phyloP scores from a whole-genome alignment of 805 yeast genomes.

The Myxozyma kluyveri region DNA sequence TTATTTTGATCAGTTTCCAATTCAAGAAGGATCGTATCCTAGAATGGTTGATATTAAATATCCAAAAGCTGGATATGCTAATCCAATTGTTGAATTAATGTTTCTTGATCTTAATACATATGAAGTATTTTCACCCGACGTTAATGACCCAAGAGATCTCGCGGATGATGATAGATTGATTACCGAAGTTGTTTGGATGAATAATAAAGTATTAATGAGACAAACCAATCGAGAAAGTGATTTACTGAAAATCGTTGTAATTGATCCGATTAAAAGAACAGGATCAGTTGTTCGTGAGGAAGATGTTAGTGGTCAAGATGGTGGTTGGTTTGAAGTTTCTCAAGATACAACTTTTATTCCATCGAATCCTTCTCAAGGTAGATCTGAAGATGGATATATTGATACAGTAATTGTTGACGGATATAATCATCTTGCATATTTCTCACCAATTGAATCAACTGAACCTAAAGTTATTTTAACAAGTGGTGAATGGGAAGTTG shows the following conservation, averaged over 20 bases:
- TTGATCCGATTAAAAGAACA: constrained; percentile 44
- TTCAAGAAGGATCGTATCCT: constrained; percentile 54
- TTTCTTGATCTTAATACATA: constrained; percentile 43
- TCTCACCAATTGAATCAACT: constrained; percentile 61
- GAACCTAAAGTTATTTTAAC: constrained; percentile 58
- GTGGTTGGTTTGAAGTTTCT: constrained; percentile 76
- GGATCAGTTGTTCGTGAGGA: constrained; percentile 50
- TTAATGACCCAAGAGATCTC: constrained; percentile 43
- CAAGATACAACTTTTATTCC: constrained; percentile 63
- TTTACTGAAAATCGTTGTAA: constrained; percentile 53
- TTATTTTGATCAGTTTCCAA: constrained; percentile 59
- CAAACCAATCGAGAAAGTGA: constrained; percentile 68
- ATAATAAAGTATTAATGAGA: constrained; percentile 52
- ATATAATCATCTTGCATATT: constrained; percentile 78
- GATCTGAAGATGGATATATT: constrained; percentile 67
- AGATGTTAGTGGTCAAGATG: constrained; percentile 43
- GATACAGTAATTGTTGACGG: constrained; percentile 57
- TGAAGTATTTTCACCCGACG: constrained; percentile 36
- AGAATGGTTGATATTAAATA: constrained; percentile 61
- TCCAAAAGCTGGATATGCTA: constrained; percentile 79
- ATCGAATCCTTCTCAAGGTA: constrained; percentile 43
- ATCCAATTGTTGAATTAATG: constrained; percentile 61
- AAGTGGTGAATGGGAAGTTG: constrained; percentile 88
- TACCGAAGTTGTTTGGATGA: constrained; percentile 73
- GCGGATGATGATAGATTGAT: constrained; percentile 49